Conservation (phyloP, 441 rosid species). For the Gossypium trilobum region DNA sequence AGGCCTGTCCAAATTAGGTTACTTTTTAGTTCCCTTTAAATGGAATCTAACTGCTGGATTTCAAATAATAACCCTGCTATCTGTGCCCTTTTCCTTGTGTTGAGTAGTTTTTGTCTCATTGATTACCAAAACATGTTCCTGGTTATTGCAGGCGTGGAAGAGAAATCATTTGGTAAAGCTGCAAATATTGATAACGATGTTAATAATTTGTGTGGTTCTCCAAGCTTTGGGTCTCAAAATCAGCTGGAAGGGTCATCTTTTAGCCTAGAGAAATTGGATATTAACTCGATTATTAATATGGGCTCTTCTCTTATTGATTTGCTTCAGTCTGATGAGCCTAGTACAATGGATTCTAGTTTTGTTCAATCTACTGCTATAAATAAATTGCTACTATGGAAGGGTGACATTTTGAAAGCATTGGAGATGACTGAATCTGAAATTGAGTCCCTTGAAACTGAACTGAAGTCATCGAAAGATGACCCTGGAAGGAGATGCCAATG, state of each 20-base stretch:
- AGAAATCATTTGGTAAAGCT: constrained; percentile 50
- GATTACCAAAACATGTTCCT: not conserved
- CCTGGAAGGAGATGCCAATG: constrained; percentile 26
- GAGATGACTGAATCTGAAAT: constrained; percentile 82
- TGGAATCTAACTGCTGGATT: not conserved
- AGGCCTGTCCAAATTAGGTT: not conserved
- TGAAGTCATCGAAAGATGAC: constrained; percentile 40
- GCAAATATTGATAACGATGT: constrained; percentile 36
- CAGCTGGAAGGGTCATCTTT: constrained; percentile 44
- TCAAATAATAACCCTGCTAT: not conserved
- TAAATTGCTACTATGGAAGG: constrained; percentile 61
- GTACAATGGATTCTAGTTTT: constrained; percentile 51
- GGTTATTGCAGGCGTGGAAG: constrained; percentile 52
- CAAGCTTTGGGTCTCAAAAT: constrained; percentile 46
- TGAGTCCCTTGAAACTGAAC: constrained; percentile 79
- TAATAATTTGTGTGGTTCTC: constrained; percentile 59
- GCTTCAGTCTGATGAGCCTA: constrained; percentile 57
- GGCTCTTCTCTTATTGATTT: constrained; percentile 54
- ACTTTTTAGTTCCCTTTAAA: not conserved
- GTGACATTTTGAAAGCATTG: constrained; percentile 56
- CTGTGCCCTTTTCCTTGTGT: not conserved
- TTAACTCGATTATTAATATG: constrained; percentile 40
- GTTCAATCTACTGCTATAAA: constrained; percentile 43
- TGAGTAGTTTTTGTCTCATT: not conserved
- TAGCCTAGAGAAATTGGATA: constrained; percentile 67